These are phyloP conservation scores for Hibiscus mutabilis DNA, from an alignment of 345 rosid genomes.

Conservation along the genomic window DNA sequence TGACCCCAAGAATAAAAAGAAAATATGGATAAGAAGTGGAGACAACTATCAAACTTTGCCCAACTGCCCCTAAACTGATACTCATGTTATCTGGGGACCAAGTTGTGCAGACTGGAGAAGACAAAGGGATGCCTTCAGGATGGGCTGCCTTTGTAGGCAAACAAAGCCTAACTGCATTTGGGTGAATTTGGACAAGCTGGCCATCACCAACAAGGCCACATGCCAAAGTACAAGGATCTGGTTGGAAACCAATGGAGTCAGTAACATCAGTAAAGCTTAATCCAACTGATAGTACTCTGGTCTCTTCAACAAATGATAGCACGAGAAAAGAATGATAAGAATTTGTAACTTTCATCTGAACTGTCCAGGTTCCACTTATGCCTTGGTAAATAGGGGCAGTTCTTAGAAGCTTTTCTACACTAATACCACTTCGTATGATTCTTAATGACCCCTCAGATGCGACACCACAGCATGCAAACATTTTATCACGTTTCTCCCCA, in stretches of 20 bases:
- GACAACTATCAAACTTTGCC: constrained; percentile 59
- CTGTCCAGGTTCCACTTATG: constrained; percentile 86
- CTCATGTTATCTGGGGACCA: constrained; percentile 71
- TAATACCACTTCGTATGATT: constrained; percentile 77
- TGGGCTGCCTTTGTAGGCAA: constrained; percentile 80
- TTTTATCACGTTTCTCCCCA: constrained; percentile 85
- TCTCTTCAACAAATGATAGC: constrained; percentile 93
- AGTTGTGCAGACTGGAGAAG: constrained; percentile 68
- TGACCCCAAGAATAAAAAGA: constrained; percentile 71
- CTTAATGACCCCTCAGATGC: constrained; percentile 97
- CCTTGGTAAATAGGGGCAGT: constrained; percentile 92
- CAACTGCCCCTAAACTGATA: constrained; percentile 96
- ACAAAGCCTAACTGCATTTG: constrained; percentile 77
- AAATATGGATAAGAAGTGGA: constrained; percentile 92
- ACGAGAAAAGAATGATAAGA: constrained; percentile 88
- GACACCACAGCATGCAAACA: constrained; percentile 93
- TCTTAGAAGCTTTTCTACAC: constrained; percentile 73
- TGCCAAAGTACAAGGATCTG: constrained; percentile 92
- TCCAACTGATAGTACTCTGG: constrained; percentile 91
- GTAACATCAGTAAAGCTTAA: constrained; percentile 91
- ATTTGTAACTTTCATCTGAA: constrained; percentile 65
- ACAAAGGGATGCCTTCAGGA: constrained; percentile 61
- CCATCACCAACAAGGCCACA: constrained; percentile 86
- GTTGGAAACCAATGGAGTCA: constrained; percentile 86
- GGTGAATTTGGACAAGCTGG: constrained; percentile 81